phyloP scores from a whole-genome alignment of 805 yeast species.

The Yamadazyma kitorensis region DNA sequence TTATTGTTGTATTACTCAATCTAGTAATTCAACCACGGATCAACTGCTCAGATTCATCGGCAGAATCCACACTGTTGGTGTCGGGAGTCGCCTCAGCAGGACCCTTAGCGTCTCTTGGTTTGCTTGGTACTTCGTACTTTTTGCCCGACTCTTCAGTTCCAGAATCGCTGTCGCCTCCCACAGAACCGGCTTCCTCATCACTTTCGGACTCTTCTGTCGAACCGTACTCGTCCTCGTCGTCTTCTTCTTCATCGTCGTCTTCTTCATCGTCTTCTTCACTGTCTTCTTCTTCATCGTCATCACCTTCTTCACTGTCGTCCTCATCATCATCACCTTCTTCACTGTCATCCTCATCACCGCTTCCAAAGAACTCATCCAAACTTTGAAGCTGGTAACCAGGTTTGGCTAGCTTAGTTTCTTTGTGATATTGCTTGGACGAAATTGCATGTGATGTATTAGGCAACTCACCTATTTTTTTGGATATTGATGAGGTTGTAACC shows the following conservation, averaged over 20 bases:
- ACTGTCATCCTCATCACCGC: slow-evolving; percentile 23
- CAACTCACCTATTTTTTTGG: slow-evolving; percentile 16
- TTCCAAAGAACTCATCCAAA: slow-evolving; percentile 78
- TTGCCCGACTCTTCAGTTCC: too few relatives aligned
- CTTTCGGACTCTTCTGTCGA: slow-evolving; percentile 2
- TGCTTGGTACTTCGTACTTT: too few relatives aligned
- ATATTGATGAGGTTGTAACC: slow-evolving; percentile 16
- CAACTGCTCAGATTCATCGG: too few relatives aligned
- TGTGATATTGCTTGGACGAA: slow-evolving; percentile 19
- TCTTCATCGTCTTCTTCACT: slow-evolving; percentile 7
- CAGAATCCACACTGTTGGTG: too few relatives aligned
- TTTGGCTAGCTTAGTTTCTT: slow-evolving; percentile 5
- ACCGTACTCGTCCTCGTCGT: slow-evolving; percentile 7
- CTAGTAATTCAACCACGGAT: too few relatives aligned
- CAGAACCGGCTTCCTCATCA: background rate
- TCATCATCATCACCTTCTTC: slow-evolving; percentile 12
- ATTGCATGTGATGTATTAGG: slow-evolving; percentile 22
- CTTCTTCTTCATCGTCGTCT: slow-evolving; percentile 11
- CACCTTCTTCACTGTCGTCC: slow-evolving; percentile 13
- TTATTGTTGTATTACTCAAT: too few relatives aligned
- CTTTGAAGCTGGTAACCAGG: slow-evolving; percentile 62
- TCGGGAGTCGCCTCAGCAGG: too few relatives aligned
- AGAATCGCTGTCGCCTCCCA: too few relatives aligned
- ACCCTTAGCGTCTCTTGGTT: too few relatives aligned
- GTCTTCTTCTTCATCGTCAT: slow-evolving; percentile 13